Conservation (phyloP, 163 green algal species). For the Chlamydomonas reinhardtii region DNA sequence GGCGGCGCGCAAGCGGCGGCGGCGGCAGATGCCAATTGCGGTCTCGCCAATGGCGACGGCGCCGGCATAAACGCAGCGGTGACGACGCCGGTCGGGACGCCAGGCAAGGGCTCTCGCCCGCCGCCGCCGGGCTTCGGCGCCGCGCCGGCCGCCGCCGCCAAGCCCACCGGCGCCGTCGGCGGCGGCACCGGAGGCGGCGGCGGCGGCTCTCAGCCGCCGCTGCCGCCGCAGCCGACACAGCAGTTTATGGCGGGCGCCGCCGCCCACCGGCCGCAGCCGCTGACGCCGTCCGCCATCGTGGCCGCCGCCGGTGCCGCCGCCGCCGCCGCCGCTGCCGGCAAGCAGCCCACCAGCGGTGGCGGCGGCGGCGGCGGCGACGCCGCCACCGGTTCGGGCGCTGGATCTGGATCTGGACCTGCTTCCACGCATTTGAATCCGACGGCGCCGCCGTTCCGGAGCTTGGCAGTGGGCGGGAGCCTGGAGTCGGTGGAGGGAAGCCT, state of each 20-base stretch:
- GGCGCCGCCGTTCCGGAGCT: slow-evolving; percentile 44
- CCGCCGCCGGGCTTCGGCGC: slow-evolving; percentile 35
- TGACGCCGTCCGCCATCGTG: no score
- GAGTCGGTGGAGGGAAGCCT: slow-evolving; percentile 41
- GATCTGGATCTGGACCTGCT: no score
- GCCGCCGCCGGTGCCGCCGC: no score
- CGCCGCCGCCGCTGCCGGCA: no score
- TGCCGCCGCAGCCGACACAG: no score
- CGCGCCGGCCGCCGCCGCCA: background rate
- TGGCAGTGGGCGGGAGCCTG: slow-evolving; percentile 28
- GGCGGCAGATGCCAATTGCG: background rate
- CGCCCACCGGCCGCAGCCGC: no score
- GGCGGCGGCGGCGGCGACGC: no score
- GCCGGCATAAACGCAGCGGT: background rate
- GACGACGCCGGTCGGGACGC: background rate
- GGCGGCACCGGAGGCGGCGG: no score
- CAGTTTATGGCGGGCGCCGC: no score
- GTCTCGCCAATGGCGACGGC: background rate
- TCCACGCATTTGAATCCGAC: slow-evolving; percentile 41
- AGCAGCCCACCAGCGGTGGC: no score
- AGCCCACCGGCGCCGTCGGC: no score
- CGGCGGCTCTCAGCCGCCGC: no score
- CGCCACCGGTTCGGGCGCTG: background rate
- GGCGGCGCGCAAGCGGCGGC: background rate
- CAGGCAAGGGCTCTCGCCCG: slow-evolving; percentile 9